Evolutionary conservation across 768 basidiomycete genomes (phyloP), one percentile per base, ranked within the genome.

Genomic region (Lactifluus hygrophoroides): DNA sequence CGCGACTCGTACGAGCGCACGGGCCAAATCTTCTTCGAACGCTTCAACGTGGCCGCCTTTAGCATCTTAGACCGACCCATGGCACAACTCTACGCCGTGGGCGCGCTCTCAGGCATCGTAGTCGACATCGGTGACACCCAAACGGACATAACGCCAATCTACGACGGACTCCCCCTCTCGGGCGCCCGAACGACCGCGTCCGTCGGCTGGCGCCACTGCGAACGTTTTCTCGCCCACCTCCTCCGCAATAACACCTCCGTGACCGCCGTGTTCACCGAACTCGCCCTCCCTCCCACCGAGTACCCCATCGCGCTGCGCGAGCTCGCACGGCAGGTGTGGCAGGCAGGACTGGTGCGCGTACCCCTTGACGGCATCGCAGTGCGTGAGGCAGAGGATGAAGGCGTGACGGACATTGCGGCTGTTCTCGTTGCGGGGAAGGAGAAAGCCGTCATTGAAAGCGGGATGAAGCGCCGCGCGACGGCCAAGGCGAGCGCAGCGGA

Each of bases 361-460:
- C 82, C 83, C 53, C 88, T 88, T 37, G 87, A 88, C 69, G 84
- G 82, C 3, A 80, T 78, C 7, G 73, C 63, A 25, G 64, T 64
- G 55, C 63, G 61, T 32, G 74, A 61, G 35, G 74, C 74, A 16
- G 90, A 90, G 60, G 90, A 92, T 56, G 92, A 93, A 61, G 93
- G 90, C 3, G 75, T 91, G 25, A 90, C 88, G 17, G 90, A 95
- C 68, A 91, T 94, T 57, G 93, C 93, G 6, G 90, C 94, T 8
- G 84, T 90, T 46, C 76, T 95, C 44, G 88, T 92, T 32, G 89
- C 90, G 8, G 93, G 93, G n/a, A 89, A 87, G 67, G 93, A 94
- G 71, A 84, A 86, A 64, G 88, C 90, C 0, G 82, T 94, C 34
- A 93, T 94, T 60, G 90, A 93, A 70, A 83, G 82, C 60, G 86